Evolutionary conservation across 1,284 basidiomycete species (phyloP).

Genomic region (Moesziomyces antarcticus): DNA sequence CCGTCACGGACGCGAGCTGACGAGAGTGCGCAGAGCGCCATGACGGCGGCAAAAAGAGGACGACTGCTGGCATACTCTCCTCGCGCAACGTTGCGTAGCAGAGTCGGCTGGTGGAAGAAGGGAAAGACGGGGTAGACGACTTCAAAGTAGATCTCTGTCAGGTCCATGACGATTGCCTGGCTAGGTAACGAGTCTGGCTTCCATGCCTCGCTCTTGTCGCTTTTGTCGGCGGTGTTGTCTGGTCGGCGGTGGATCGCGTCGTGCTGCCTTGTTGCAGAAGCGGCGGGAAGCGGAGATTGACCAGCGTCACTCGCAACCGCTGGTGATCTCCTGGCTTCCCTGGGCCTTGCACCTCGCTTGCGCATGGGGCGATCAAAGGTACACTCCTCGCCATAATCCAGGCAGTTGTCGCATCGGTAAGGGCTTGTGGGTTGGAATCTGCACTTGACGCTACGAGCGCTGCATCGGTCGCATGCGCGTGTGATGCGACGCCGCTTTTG

Average conservation of each 20-base stretch:
- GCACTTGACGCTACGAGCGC: slow-evolving; percentile 1
- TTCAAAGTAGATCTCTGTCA: slow-evolving; percentile 1
- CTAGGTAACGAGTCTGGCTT: neutral
- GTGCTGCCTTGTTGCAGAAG: neutral
- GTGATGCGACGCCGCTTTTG: neutral
- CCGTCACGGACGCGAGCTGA: slow-evolving; percentile 1
- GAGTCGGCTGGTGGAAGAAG: neutral
- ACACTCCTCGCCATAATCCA: neutral
- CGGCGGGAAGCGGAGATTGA: neutral
- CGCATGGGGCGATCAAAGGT: neutral
- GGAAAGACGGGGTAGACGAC: neutral
- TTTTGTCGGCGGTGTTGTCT: neutral
- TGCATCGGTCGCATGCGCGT: neutral
- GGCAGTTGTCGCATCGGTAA: neutral
- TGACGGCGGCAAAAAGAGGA: neutral
- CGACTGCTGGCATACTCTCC: neutral
- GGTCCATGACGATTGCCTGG: neutral
- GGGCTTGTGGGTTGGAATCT: neutral
- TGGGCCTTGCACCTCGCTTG: neutral
- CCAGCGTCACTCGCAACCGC: neutral
- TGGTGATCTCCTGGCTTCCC: neutral
- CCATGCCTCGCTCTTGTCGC: neutral
- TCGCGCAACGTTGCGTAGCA: slow-evolving; percentile 1
- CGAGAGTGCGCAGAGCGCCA: neutral
- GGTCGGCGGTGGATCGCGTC: neutral